phyloP scores from a whole-genome alignment of 2,329 filamentous ascomycete species.

The Xenosphaeropsis pyriputrescens region DNA sequence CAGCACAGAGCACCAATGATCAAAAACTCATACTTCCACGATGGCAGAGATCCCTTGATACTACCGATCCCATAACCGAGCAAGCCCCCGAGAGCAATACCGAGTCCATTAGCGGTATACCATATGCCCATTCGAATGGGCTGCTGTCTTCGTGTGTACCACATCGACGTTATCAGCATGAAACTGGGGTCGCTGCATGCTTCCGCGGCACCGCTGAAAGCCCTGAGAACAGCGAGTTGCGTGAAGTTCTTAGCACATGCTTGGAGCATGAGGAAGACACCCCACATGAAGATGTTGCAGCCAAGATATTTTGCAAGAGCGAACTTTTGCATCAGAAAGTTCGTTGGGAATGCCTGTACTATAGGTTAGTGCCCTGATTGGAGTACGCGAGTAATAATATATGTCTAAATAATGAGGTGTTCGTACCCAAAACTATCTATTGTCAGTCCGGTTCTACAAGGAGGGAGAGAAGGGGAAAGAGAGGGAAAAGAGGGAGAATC shows the following conservation, averaged over 20 bases:
- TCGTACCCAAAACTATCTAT: too few relatives aligned
- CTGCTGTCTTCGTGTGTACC: constrained; percentile 47
- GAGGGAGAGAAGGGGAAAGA: too few relatives aligned
- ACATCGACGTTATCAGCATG: constrained; percentile 52
- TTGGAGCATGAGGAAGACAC: constrained; percentile 33
- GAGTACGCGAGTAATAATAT: too few relatives aligned
- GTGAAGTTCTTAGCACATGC: constrained; percentile 33
- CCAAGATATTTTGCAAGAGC: constrained; percentile 39
- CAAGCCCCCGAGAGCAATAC: constrained; percentile 40
- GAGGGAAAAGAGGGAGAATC: too few relatives aligned
- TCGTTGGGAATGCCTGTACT: constrained; percentile 31
- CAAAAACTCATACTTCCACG: constrained; percentile 48
- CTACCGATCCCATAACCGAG: constrained; percentile 47
- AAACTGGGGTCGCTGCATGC: constrained; percentile 39
- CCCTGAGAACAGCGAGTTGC: constrained; percentile 32
- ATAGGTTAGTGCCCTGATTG: too few relatives aligned
- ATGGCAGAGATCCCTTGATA: constrained; percentile 37
- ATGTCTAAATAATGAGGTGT: too few relatives aligned
- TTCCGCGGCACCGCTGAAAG: constrained; percentile 37
- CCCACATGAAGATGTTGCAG: constrained; percentile 33
- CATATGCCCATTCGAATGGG: constrained; percentile 42
- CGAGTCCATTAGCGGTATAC: constrained; percentile 43
- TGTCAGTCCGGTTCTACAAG: too few relatives aligned
- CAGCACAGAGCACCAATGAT: constrained; percentile 33
- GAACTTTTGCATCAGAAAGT: constrained; percentile 33